Percentiles rank a stretch among this genome's conserved stretches.
Conservation (phyloP, 805 yeast species). For the Tetrapisispora namnaoensis region DNA sequence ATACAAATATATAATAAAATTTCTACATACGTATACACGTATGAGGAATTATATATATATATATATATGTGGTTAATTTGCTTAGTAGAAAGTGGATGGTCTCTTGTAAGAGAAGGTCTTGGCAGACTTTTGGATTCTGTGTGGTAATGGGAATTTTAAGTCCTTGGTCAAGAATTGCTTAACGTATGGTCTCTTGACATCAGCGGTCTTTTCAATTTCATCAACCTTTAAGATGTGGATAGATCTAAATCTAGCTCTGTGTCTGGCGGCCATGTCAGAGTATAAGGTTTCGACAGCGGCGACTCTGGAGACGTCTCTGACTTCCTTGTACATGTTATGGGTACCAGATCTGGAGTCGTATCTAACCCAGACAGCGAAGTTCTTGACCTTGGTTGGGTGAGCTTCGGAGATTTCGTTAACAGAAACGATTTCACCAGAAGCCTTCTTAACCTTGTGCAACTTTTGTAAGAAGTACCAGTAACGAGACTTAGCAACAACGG, state of each 20-base stretch:
- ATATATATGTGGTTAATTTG: constrained; percentile 4
- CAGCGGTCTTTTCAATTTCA: constrained; percentile 94
- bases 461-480: constrained; percentile 99
- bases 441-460: constrained; percentile 98
- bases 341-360: constrained; percentile 99
- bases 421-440: constrained; percentile 98
- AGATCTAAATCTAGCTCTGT: constrained; percentile 99
- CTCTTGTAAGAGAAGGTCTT: constrained; percentile 83
- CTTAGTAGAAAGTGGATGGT: constrained; percentile 95
- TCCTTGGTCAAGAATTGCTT: constrained; percentile 92
- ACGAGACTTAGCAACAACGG: constrained; percentile 48
- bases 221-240: constrained; percentile 99
- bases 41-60: not conserved
- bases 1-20: constrained; percentile 13
- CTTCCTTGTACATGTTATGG: constrained; percentile 99
- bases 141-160: constrained; percentile 99
- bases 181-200: constrained; percentile 98
- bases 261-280: constrained; percentile 99
- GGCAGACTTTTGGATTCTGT: constrained; percentile 91
- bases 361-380: constrained; percentile 99
- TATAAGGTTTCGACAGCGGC: constrained; percentile 97
- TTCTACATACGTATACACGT: constrained; percentile 13
- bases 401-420: constrained; percentile 86
- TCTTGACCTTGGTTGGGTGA: constrained; percentile 98
- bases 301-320: constrained; percentile 98